Evolutionary conservation across 306 rosid genomes (phyloP).

Genomic region (Cucurbita maxima): DNA sequence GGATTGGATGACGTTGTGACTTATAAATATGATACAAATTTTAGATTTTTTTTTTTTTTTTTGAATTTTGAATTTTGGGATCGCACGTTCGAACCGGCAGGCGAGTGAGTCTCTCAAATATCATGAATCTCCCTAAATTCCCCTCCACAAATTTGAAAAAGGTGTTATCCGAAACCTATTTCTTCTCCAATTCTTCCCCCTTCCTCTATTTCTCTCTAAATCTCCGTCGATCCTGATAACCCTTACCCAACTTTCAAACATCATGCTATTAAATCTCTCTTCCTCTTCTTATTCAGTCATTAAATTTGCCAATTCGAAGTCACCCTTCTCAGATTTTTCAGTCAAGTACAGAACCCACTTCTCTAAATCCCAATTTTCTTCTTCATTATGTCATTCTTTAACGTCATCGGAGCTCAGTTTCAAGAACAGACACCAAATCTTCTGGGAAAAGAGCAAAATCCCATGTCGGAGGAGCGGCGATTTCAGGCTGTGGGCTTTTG

Average conservation of each 20-base stretch:
- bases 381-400: slow-evolving; percentile 17
- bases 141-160: slow-evolving; percentile 55
- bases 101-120: background rate
- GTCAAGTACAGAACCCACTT: slow-evolving; percentile 40
- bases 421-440: slow-evolving; percentile 28
- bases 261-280: slow-evolving; percentile 62
- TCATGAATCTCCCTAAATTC: slow-evolving; percentile 15
- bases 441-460: slow-evolving; percentile 13
- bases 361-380: slow-evolving; percentile 24
- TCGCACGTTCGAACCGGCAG: background rate
- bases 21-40: too few species aligned
- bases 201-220: slow-evolving; percentile 9
- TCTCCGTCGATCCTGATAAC: background rate
- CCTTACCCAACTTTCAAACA: background rate
- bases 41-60: too few species aligned
- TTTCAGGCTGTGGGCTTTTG: slow-evolving; percentile 37
- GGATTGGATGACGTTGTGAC: too few species aligned
- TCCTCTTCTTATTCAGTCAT: slow-evolving; percentile 33
- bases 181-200: slow-evolving; percentile 12
- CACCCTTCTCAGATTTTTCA: slow-evolving; percentile 31
- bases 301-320: slow-evolving; percentile 31
- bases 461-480: slow-evolving; percentile 30
- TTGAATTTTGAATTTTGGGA: background rate
- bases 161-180: slow-evolving; percentile 46
- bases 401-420: slow-evolving; percentile 24